Base-by-base conservation (phyloP, 805 yeast genomes). In the Zygosaccharomyces gambellarensis region DNA sequence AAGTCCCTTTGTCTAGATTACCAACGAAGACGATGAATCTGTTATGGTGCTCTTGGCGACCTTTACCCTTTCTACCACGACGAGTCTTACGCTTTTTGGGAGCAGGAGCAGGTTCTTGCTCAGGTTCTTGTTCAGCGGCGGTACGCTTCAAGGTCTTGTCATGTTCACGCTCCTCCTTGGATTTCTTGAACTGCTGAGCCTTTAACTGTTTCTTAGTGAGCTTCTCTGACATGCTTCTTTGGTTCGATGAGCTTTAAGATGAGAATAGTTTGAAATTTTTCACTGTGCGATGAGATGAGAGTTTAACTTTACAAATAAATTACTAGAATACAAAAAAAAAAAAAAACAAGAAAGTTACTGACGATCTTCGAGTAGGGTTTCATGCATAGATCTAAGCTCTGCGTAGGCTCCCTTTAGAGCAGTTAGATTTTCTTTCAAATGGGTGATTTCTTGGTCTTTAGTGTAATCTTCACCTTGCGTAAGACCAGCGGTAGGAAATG, bases 21-120 rank as follows among this genome's bases (percentile, higher is more conserved):
- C 99, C 99, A 7, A 90, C 88, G 69, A 94, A 94, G 29, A 94
- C 70, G 47, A 94, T 78, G 60, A 85, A 90, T 61, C 95, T 74
- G 52, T 67, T 48, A 81, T 85, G 14, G 80, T 83, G 54, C 63
- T 58, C 48, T 32, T 46, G 40, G 46, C 55, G 68, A 7, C 72
- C 73, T 29, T 71, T 73, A 10, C 82, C 83, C 64, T 76, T 81
- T 19, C 86, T 86, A 54, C 84, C 83, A 67, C 87, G 75, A 71
- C 92, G 78, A 2, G 90, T 83, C 65, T 85, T 83, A 56, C 92
- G 72, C 65, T 81, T 85, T 59, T 73, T 75, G 5, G 70, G 73
- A 11, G 66, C 68, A 40, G 69, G 76, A 42, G 63, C 73, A 14
- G 55, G 53, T 12, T 47, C 46, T 32, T 56, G 55, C 5, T 55